These are phyloP conservation scores for Annulohypoxylon stygium DNA, from an alignment of 495 filamentous ascomycete species.

Conservation along the genomic window DNA sequence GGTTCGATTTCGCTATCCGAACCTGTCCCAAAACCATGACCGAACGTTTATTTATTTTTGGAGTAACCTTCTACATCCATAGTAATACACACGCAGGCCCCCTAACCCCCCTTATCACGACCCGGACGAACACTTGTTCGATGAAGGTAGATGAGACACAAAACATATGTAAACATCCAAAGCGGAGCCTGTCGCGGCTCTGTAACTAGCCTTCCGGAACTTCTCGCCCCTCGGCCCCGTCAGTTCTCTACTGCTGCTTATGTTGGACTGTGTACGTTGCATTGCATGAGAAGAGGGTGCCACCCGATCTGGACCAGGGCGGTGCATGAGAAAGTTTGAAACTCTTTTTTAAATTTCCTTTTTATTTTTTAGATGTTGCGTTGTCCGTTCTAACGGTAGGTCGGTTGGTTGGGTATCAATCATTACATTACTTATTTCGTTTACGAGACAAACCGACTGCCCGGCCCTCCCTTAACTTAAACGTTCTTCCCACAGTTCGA, in stretches of 20 bases:
- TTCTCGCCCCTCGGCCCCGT: conserved; percentile 38
- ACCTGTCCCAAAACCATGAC: conserved; percentile 25
- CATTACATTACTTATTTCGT: conserved; percentile 48
- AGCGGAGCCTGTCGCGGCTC: conserved; percentile 39
- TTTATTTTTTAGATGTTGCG: background rate
- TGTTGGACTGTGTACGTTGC: conserved; percentile 40
- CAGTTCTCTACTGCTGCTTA: conserved; percentile 30
- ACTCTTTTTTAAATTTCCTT: conserved; percentile 34
- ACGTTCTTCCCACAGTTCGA: conserved; percentile 79
- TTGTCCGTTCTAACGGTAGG: conserved; percentile 30
- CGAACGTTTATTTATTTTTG: conserved; percentile 45
- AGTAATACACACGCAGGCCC: conserved; percentile 6
- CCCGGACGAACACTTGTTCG: conserved; percentile 13
- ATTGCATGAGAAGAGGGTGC: conserved; percentile 42
- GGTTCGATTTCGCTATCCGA: conserved; percentile 14
- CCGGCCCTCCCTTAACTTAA: conserved; percentile 60
- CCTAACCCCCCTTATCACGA: conserved; percentile 25
- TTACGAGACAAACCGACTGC: conserved; percentile 40
- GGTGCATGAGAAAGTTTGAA: conserved; percentile 45
- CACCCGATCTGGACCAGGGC: conserved; percentile 45
- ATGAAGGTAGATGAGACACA: background rate
- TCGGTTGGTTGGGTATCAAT: conserved; percentile 47
- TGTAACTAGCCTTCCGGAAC: conserved; percentile 38
- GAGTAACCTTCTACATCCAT: conserved; percentile 25
- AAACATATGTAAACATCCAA: conserved; percentile 24